phyloP scores from a whole-genome alignment of 1,284 basidiomycete genomes.

The Inonotus obliquus region DNA sequence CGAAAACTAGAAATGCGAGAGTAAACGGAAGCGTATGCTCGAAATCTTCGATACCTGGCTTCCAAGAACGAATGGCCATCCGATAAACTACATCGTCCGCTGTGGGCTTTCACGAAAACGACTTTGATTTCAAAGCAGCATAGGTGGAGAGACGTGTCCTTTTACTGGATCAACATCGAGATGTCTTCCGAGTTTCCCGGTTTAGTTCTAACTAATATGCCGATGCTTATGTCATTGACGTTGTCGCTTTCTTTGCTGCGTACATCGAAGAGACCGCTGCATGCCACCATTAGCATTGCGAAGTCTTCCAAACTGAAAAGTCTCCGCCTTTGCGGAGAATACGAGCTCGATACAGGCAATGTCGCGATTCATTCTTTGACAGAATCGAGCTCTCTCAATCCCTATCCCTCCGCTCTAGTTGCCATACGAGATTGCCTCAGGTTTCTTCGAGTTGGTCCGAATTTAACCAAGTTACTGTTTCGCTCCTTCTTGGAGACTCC shows the following conservation, averaged over 20 bases:
- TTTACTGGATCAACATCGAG: neutral
- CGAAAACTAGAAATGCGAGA: neutral
- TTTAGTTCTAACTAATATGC: neutral
- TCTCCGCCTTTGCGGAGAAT: too few relatives aligned
- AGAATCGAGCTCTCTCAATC: too few relatives aligned
- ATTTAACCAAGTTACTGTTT: too few relatives aligned
- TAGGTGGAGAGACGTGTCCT: neutral
- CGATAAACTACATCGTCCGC: neutral
- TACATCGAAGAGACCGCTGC: neutral
- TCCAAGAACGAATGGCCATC: neutral
- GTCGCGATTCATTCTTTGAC: too few relatives aligned
- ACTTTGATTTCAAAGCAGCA: neutral
- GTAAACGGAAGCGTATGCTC: neutral
- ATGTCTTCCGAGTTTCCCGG: neutral
- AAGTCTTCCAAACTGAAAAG: too few relatives aligned
- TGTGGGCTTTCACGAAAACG: neutral
- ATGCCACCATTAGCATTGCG: neutral
- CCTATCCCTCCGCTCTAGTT: too few relatives aligned
- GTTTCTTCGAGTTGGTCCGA: too few relatives aligned
- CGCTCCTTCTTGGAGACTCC: too few relatives aligned
- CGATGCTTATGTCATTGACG: too few relatives aligned
- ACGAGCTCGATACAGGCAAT: too few relatives aligned
- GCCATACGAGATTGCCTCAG: too few relatives aligned
- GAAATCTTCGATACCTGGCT: neutral
- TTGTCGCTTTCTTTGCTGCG: neutral